Percentiles rank a stretch among this genome's conserved stretches.
These are phyloP conservation scores for Xylaria sp. DNA, from an alignment of 2,329 filamentous ascomycete species.

Conservation along the genomic window DNA sequence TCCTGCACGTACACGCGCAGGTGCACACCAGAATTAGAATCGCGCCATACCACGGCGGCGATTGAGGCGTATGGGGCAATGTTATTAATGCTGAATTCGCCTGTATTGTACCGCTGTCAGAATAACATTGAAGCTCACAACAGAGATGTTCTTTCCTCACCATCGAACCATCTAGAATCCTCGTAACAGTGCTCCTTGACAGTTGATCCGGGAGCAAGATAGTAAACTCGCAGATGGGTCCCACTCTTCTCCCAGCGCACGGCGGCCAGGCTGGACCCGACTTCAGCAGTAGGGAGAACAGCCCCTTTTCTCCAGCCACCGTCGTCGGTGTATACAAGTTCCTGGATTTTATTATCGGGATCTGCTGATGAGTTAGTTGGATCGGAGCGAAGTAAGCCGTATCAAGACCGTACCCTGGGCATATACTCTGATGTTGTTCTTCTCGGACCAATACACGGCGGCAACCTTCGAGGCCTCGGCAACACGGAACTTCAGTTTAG, in stretches of 20 bases:
- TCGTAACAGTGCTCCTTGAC: too few species aligned
- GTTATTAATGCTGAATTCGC: too few species aligned
- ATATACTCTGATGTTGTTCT: slow-evolving; percentile 1
- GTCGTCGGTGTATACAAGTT: not conserved
- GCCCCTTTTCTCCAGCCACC: not conserved
- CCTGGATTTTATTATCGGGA: not conserved
- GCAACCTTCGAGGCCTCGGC: not conserved
- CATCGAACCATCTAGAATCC: too few species aligned
- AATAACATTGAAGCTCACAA: too few species aligned
- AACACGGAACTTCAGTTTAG: not conserved
- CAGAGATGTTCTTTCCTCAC: too few species aligned
- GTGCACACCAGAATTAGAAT: not conserved
- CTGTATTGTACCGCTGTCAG: too few species aligned
- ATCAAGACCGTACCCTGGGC: not conserved
- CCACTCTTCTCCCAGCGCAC: not conserved
- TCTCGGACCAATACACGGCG: not conserved
- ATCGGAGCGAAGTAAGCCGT: not conserved
- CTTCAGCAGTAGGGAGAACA: not conserved
- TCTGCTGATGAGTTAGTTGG: too few species aligned
- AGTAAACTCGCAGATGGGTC: not conserved
- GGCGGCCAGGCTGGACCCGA: slow-evolving; percentile 1
- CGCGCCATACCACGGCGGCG: not conserved
- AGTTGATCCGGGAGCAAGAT: too few species aligned
- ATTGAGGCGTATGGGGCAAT: not conserved
- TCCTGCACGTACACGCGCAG: slow-evolving; percentile 3